A percentile compares a stretch with the other conserved stretches of the same genome.
Conservation (phyloP, 139 green algal genomes). For the Tetratostichococcus sp. region DNA sequence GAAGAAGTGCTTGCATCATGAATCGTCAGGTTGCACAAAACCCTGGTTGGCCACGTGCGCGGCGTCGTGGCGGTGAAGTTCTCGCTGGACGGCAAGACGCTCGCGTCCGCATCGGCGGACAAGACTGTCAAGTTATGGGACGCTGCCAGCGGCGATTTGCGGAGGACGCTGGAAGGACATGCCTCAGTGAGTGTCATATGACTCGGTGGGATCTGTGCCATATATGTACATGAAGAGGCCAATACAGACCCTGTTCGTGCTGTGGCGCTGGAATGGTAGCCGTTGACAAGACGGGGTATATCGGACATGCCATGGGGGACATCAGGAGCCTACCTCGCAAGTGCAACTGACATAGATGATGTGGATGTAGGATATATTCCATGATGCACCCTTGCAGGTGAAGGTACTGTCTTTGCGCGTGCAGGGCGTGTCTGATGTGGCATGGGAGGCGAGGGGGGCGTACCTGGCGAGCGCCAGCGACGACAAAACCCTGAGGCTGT, state of each 20-base stretch:
- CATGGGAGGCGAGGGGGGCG: constrained; percentile 58
- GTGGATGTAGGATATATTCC: too few species aligned
- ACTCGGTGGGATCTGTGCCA: too few species aligned
- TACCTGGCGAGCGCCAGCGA: constrained; percentile 63
- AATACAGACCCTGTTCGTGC: too few species aligned
- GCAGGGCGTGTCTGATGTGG: constrained; percentile 72
- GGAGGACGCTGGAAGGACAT: constrained; percentile 52
- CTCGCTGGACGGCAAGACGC: constrained; percentile 30
- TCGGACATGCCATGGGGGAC: too few species aligned
- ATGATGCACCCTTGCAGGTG: too few species aligned
- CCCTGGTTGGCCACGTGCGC: constrained; percentile 30
- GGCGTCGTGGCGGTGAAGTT: constrained; percentile 58
- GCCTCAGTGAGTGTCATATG: constrained; percentile 8
- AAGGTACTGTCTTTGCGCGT: too few species aligned
- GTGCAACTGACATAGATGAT: too few species aligned
- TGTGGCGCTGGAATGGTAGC: too few species aligned
- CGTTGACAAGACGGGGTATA: too few species aligned
- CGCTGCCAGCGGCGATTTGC: constrained; percentile 26
- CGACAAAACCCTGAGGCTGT: constrained; percentile 58
- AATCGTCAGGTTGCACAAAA: background rate
- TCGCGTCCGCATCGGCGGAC: constrained; percentile 74
- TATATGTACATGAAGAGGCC: too few species aligned
- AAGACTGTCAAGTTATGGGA: constrained; percentile 67
- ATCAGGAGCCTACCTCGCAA: too few species aligned
- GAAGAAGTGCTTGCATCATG: too few species aligned